A percentile compares a stretch with the other conserved stretches of the same genome.
Evolutionary conservation across 106 monocot species (phyloP).

Genomic region (Phalaenopsis aphrodite): DNA sequence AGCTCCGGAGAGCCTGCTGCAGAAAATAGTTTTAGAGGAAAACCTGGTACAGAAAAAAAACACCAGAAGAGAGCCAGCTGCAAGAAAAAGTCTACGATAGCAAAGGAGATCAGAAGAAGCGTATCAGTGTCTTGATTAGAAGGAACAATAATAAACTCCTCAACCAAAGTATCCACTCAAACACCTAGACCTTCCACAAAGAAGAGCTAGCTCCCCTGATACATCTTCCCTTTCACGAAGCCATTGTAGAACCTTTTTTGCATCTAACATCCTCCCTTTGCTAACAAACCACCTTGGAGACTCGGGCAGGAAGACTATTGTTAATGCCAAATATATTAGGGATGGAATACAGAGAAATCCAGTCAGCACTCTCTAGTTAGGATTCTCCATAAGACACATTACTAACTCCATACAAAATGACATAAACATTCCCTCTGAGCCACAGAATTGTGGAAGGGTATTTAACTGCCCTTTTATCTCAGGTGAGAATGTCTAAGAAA

Average conservation of each 20-base stretch:
- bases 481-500: slow-evolving; percentile 64
- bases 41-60: too few species aligned
- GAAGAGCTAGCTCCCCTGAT: slow-evolving; percentile 19
- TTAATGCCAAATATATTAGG: slow-evolving; percentile 42
- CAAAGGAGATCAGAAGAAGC: too few species aligned
- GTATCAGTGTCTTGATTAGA: too few species aligned
- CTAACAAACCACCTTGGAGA: slow-evolving; percentile 78
- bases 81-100: too few species aligned
- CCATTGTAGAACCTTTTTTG: slow-evolving; percentile 55
- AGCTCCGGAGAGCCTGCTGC: too few species aligned
- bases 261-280: slow-evolving; percentile 64
- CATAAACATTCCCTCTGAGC: slow-evolving; percentile 65
- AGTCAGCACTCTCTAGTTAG: slow-evolving; percentile 64
- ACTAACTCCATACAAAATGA: slow-evolving; percentile 62
- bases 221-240: slow-evolving; percentile 58
- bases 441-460: slow-evolving; percentile 63
- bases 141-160: too few species aligned
- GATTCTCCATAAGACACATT: slow-evolving; percentile 46
- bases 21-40: too few species aligned
- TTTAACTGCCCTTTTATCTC: slow-evolving; percentile 58
- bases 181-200: too few species aligned
- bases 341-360: slow-evolving; percentile 59
- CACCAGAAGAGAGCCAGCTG: too few species aligned
- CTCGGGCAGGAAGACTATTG: slow-evolving; percentile 61
- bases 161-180: too few species aligned